Base-by-base conservation (phyloP, 345 rosid species). In the Raphanus sativus region DNA sequence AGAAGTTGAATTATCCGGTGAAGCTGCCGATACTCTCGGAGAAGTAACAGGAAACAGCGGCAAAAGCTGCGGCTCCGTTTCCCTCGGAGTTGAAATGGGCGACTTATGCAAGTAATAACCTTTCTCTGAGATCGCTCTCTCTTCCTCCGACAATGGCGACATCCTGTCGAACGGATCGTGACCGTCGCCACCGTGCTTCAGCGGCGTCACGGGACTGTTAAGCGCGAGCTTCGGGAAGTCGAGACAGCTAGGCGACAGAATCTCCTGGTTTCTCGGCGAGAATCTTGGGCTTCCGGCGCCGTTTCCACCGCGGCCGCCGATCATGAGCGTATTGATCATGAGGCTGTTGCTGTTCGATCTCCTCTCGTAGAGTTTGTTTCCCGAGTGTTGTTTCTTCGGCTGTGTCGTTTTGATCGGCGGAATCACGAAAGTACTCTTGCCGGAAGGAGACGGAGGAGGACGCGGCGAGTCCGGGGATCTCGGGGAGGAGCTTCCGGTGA, bases 101-200 rank as follows among this genome's bases (percentile, higher is more conserved):
- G 99, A 93, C 25, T 85, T 93, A 73, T 96, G 99, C 54, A 96
- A 69, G 83, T 87, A 96, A 78, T 88, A 96, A 0, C 99, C 98
- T 60, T 86, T 93, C 75, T 89, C 97, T 1, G 96, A 91, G 62
- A 96, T 96, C 2, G 89, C 93, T 84, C 80, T 90, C 64, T 93
- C 97, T 85, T 96, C 99, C 82, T 89, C 97, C 28, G 91, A 88
- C 13, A 89, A 82, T 21, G 95, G 87, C 1, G 97, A 88, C 59
- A 86, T 79, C 84, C 75, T 86, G 59, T 85, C 81, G 33, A 92
- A 89, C 11, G 92, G 87, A 79, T 92, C 74, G 81, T 73, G 77
- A 2, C 80, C 79, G 13, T 55, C 64, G 12, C 55, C 69, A 2
- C 59, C 77, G 50, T 76, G 76, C 16, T 81, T 88, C 29, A 89